Evolutionary conservation across 1,284 basidiomycete genomes (phyloP).

Genomic region (Chiua sp.): DNA sequence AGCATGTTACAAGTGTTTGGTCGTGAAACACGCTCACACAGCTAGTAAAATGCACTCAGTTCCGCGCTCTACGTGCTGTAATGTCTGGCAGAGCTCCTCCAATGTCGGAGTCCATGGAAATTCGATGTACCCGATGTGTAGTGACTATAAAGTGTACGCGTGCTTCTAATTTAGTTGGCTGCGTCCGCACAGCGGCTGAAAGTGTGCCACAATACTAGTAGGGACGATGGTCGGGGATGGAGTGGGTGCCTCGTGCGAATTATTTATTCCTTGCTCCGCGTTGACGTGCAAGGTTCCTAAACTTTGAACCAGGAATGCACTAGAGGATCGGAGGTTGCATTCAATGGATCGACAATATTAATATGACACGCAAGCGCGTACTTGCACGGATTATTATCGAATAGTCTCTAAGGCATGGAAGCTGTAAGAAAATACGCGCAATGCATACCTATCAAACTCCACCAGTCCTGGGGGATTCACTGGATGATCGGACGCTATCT

Average conservation of each 20-base stretch:
- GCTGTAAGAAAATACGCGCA: too few relatives aligned
- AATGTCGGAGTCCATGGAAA: too few relatives aligned
- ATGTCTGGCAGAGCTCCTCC: not conserved
- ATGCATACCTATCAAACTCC: not conserved
- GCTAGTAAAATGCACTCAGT: not conserved
- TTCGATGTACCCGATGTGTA: too few relatives aligned
- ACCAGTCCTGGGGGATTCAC: not conserved
- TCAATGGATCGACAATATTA: too few relatives aligned
- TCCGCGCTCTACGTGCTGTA: not conserved
- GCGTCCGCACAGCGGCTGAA: not conserved
- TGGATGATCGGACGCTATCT: too few relatives aligned
- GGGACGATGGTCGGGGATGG: not conserved
- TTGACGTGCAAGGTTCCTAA: not conserved
- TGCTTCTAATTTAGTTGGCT: too few relatives aligned
- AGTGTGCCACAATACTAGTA: not conserved
- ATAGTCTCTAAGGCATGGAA: not conserved
- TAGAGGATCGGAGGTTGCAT: not conserved
- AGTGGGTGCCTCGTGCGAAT: not conserved
- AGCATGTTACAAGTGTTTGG: too few relatives aligned
- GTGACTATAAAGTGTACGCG: too few relatives aligned
- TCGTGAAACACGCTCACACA: not conserved
- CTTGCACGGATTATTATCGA: too few relatives aligned
- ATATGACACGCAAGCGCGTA: too few relatives aligned
- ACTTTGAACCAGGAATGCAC: not conserved
- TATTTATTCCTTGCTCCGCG: not conserved